Base-by-base conservation (phyloP, 495 filamentous ascomycete species). In the Pseudomonodictys pantanalensis region DNA sequence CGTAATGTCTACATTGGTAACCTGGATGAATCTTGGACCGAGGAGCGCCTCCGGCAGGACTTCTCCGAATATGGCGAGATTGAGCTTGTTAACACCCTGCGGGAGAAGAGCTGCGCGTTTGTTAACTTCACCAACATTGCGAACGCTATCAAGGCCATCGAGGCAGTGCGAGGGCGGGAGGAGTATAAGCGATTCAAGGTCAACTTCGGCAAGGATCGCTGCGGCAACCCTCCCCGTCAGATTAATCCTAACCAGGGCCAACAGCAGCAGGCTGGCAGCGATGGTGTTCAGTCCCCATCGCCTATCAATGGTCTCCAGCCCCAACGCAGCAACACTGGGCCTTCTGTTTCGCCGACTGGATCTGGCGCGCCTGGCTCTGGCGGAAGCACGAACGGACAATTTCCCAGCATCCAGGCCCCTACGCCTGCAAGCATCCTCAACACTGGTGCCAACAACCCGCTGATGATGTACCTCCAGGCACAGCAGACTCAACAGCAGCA, bases 41-140 rank as follows among this genome's bases (percentile, higher is more conserved):
- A 98, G 77, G 95, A 97, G 60, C 89, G 95, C 35, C 77, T 98
- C 62, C 83, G 92, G 60, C 92, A 97, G 69, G 93, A 98, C 74
- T 98, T 98, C 71, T 89, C 92, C 17, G 93, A 98, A 73, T 97
- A 90, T 65, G 93, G 93, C 60, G 93, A 98, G 77, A 97, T 97
- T 62, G 93, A 98, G 74, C 79, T 97, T 57, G 93, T 97, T 29
- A 98, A 98, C 77, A 87, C 95, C 15, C 77, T 98, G 47, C 86
- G 93, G 45, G 93, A 98, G 80, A 98, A 98, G 85, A 96, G 91
- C 76, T 97, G 93, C 73, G 93, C 93, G 0, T 98, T 98, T 68
- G 95, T 97, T 73, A 98, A 98, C 73, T 98, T 98, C 71, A 97
- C 93, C 68, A 97, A 98, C 76, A 98, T 98, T 66, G 93, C 93